These are phyloP conservation scores for Betula pendula DNA, from an alignment of 306 rosid genomes.

Conservation along the genomic window DNA sequence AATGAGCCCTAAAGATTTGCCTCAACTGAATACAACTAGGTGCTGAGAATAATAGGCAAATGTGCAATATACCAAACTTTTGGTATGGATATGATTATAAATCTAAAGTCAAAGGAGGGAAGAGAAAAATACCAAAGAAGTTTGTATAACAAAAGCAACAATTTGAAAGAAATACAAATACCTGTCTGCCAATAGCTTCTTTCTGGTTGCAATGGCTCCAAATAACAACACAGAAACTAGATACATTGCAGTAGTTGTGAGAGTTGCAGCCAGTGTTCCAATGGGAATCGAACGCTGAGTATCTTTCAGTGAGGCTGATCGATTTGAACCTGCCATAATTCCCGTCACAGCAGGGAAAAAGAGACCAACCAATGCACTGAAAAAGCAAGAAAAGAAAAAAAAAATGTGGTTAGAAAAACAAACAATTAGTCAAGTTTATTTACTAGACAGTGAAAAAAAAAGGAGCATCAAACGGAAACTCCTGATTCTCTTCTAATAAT, in stretches of 20 bases:
- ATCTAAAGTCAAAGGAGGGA: neutral
- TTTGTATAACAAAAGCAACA: neutral
- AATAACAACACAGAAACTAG: constrained; percentile 75
- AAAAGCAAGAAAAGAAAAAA: constrained; percentile 17
- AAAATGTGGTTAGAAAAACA: constrained; percentile 26
- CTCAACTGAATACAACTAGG: neutral
- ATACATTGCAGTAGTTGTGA: constrained; percentile 70
- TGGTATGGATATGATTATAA: neutral
- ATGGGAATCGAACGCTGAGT: constrained; percentile 97
- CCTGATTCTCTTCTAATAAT: neutral
- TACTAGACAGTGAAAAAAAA: neutral
- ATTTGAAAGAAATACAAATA: constrained; percentile 29
- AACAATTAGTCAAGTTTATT: neutral
- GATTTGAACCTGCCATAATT: constrained; percentile 99
- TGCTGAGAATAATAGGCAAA: neutral
- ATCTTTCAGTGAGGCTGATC: constrained; percentile 92
- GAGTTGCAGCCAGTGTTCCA: constrained; percentile 92
- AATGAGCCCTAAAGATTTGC: neutral
- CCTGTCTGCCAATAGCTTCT: constrained; percentile 91
- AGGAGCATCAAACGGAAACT: neutral
- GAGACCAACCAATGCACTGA: constrained; percentile 98
- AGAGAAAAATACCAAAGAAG: neutral
- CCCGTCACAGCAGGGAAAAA: constrained; percentile 99
- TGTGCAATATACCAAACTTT: neutral
- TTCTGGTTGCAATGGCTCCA: constrained; percentile 84